A percentile compares a stretch with the other conserved stretches of the same genome.
phyloP scores from a whole-genome alignment of 164 flowering plant species.

The Hamamelis virginiana region DNA sequence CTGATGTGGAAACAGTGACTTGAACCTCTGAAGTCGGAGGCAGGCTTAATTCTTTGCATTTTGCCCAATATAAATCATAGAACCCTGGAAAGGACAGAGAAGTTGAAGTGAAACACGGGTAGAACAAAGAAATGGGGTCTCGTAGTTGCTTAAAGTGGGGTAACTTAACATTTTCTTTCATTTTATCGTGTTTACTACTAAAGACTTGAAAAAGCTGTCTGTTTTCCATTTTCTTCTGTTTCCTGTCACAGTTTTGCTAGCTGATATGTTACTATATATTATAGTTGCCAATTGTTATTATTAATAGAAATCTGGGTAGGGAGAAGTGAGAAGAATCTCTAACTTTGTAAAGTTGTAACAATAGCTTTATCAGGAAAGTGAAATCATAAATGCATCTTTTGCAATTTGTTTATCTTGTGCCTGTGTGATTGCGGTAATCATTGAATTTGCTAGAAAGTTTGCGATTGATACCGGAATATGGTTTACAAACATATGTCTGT shows the following conservation, averaged over 20 bases:
- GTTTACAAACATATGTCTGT: background rate
- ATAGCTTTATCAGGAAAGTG: background rate
- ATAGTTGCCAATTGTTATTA: conserved; percentile 6
- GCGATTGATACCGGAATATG: background rate
- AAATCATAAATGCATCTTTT: background rate
- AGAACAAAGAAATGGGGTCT: conserved; percentile 5
- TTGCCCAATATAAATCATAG: conserved; percentile 36
- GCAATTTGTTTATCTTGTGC: background rate
- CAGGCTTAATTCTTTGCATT: conserved; percentile 4
- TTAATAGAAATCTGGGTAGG: conserved; percentile 12
- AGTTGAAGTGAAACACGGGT: conserved; percentile 1
- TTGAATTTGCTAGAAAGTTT: background rate
- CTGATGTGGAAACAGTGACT: background rate
- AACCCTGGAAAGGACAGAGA: conserved; percentile 17
- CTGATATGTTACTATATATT: conserved; percentile 9
- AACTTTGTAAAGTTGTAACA: conserved; percentile 22
- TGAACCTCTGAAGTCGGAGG: conserved; percentile 1
- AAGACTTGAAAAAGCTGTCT: conserved; percentile 7
- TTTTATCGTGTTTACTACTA: background rate
- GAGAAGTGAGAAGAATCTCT: conserved; percentile 1
- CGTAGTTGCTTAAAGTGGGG: conserved; percentile 5
- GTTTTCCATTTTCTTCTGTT: conserved; percentile 7
- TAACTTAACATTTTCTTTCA: background rate
- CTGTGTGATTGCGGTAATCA: background rate
- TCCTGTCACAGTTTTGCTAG: conserved; percentile 33